Evolutionary conservation across 768 basidiomycete species (phyloP), one percentile per base, ranked within the genome.

Genomic region (Rhodotorula babjevae): DNA sequence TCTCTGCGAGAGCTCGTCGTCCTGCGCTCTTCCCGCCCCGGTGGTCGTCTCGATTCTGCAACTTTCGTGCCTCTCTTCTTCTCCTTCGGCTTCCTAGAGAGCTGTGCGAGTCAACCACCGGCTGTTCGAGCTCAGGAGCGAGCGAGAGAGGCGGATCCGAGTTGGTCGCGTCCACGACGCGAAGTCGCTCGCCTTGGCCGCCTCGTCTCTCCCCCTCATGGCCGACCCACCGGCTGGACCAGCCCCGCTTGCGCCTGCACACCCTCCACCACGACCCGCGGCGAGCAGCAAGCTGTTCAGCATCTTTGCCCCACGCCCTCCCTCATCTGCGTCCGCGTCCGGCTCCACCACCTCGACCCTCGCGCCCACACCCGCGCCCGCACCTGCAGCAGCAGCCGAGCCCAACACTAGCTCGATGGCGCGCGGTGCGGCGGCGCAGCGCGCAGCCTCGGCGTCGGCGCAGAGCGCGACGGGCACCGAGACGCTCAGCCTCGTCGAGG

Each of bases 401-500:
- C 21, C 47, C 19, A 21, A 19, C 49, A 25, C 49, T 19, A 18
- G 49, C 49, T 10, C 19, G 19, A 23, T 25, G 29, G 23, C 31
- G 8, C 33, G 15, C 36, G 42, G 12, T 23, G 8, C 25, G 19
- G 18, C 42, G 19, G 4, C 40, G 52, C 27, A 6, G 44, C 42
- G 16, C 25, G 59, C 59, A 8, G 40, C 12, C 25, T 18, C 23
- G 10, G n/a, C 27, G 1, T 19, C 40, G 59, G 21, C 44, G 12
- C 15, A 46, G 42, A n/a, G n/a, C 36, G 59, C 40, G 25, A 25
- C 50, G 12, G 27, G 27, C 42, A 44, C 31, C 6, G 31, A 49
- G 49, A 63, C 46, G 61, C 53, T 55, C 15, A 55, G 53, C n/a
- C 53, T 55, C 14, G 53, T 55, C n/a, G 53, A 55, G 25, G 50